Evolutionary conservation across 768 basidiomycete species (phyloP), one percentile per base, ranked within the genome.

Genomic region (Mycena vulgaris): DNA sequence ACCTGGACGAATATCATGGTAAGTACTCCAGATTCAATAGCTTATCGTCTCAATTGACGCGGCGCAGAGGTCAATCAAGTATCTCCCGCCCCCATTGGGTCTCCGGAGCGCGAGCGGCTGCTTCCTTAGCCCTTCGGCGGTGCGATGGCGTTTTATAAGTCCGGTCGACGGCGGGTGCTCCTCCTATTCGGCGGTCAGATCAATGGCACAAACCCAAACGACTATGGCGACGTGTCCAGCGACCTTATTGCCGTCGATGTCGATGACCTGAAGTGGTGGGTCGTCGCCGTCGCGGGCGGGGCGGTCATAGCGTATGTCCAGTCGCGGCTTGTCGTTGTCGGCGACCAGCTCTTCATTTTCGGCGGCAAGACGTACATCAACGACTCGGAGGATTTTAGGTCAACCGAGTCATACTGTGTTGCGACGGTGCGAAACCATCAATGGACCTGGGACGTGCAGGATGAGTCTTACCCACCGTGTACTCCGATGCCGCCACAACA

Each of bases 1-100:
- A 68, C 10, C 2, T 68, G 66, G 66, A 68, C 42, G 37, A 68
- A 68, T 21, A 27, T 68, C 2, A 68, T 59, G 2, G 66, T 67
- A 28, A 28, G 59, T 2, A 5, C 2, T 9, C 6, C n/a, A 9
- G 10, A 8, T n/a, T 16, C 4, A 8, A 2, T 55, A 55, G 11
- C 35, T 9, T 7, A 1, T 57, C 28, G 6, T 40, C 33, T 31
- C 3, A 21, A 33, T 17, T 3, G 16, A 28, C 16, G 3, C n/a
- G 10, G 58, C n/a, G n/a, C 33, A 68, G 66, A 42, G 45, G 39
- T 23, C 51, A 2, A 53, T 69, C 19, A 33, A 25, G 17, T 31
- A 63, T 42, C 47, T 57, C 0, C 31, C 61, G 30, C 61, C 11
- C 10, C 59, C 66, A 25, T 68, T 23, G 66, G 66, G 7, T 11